Base-by-base conservation (phyloP, 2,329 filamentous ascomycete species). In the Phyllosticta paracitricarpa region DNA sequence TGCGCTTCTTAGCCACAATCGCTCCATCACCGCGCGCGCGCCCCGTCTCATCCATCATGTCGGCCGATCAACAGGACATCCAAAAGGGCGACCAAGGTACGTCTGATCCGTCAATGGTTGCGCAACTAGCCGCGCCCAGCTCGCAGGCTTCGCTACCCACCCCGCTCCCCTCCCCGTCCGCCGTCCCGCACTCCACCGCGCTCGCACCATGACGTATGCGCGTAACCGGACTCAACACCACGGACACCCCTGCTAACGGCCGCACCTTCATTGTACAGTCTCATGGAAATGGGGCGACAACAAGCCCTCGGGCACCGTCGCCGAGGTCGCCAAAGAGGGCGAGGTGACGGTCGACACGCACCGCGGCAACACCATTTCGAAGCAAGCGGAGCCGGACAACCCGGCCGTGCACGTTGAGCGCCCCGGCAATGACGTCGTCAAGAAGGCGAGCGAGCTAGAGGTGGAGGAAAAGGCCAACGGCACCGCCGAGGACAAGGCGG, bases 361-460 rank as follows among this genome's bases (percentile, higher is more conserved):
- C 68, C 76, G 76, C 57, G 84, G 84, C 66, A 88, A 87, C 71
- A 83, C 80, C 28, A 81, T 87, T 70, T 84, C 82, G 73, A 85
- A 84, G 74, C 84, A 83, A 51, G 84, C 82, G 57, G 79, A 82
- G 26, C 78, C 81, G 28, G 78, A 78, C 22, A 83, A 87, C 65
- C 84, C 84, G 2, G 85, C 84, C 33, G 81, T 87, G 5, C 80
- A 81, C 64, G 73, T 87, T 66, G 77, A 78, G 66, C 78, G 83
- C 54, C 75, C 78, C 14, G 84, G 84, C 56, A 85, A 87, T 66
- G 84, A 87, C 69, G 84, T 86, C 22, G 83, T 86, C 58, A 86
- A 87, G 75, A 78, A 78, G 64, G 82, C 84, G 12, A 81, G 78
- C 53, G 84, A 87, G 72, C 74, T 87, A 28, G 78, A 80, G 2